Evolutionary conservation across 257 asterid genomes (phyloP), one percentile per base, ranked within the genome.

Genomic region (Nicotiana obtusifolia): DNA sequence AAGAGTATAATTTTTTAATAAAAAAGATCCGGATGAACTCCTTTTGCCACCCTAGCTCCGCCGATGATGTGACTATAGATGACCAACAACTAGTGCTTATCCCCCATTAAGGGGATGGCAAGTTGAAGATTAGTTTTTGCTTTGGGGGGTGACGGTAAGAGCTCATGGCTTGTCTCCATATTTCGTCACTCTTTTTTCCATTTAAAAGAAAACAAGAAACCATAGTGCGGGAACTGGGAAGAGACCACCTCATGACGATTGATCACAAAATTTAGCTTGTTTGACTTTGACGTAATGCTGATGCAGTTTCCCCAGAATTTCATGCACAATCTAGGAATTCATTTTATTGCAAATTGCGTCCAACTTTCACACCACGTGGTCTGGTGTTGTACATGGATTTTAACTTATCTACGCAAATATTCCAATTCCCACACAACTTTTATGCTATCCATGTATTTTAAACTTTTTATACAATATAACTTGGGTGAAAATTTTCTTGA

Each of bases 161-260:
- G 37, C 14, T 41, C 78, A 75, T 75, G 62, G 26, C 28, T 26
- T 26, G 28, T 26, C 2, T 26, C 28, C 28, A 47, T 24, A 4
- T 24, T 49, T 75, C 62, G 79, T 75, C 44, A 47, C 59, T 15
- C 80, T 49, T 73, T 49, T 49, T 16, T 1, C 79, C 44, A 73
- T 73, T 73, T 47, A 73, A 22, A 31, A 73, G 37, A 24, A 47
- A 24, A 47, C 61, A 73, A 73, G 61, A 44, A 47, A 47, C 16
- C 41, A 73, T 16, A 49, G 15, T 44, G 61, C 28, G 60, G 78
- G 60, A 71, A 71, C 37, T 71, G 37, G 60, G 15, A 44, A 22
- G 59, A 71, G 78, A 22, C 78, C 78, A 22, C 60, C 60, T 44
- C 78, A 71, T 71, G 60, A 71, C 60, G 60, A 71, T 35, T 71